Evolutionary conservation across 306 rosid species (phyloP).

Genomic region (Vicia villosa): DNA sequence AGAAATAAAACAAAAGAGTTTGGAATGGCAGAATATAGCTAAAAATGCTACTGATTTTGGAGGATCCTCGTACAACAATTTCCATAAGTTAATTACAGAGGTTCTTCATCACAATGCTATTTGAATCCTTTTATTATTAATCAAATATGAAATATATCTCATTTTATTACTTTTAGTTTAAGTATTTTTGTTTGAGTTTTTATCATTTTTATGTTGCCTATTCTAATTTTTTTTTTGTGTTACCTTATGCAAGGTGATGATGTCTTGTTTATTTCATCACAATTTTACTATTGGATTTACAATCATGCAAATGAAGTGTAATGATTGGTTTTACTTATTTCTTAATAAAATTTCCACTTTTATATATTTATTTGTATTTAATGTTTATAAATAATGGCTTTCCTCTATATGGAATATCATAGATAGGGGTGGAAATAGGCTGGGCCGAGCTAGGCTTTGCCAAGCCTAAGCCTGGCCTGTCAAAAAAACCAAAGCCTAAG

Average conservation of each 20-base stretch:
- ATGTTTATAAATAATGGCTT: too few relatives aligned
- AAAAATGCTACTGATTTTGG: not conserved
- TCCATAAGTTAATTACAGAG: not conserved
- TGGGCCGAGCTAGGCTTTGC: too few relatives aligned
- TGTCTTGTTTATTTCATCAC: not conserved
- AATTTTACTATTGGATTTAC: not conserved
- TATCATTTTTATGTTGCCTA: not conserved
- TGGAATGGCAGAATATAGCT: conserved; percentile 28
- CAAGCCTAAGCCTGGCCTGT: too few relatives aligned
- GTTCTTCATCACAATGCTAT: not conserved
- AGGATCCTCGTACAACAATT: conserved; percentile 27
- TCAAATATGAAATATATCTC: not conserved
- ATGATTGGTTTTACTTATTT: too few relatives aligned
- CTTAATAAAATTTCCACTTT: too few relatives aligned
- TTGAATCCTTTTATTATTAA: not conserved
- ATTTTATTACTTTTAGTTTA: not conserved
- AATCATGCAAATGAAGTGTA: not conserved
- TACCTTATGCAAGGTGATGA: not conserved
- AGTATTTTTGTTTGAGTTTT: not conserved
- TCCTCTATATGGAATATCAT: too few relatives aligned
- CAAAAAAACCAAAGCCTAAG: too few relatives aligned
- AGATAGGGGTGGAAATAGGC: too few relatives aligned
- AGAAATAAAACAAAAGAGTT: conserved; percentile 1
- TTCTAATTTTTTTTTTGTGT: too few relatives aligned
- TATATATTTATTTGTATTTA: too few relatives aligned